Evolutionary conservation across 2,329 filamentous ascomycete genomes (phyloP), one percentile per base, ranked within the genome.

Genomic region (Fusarium irregulare): DNA sequence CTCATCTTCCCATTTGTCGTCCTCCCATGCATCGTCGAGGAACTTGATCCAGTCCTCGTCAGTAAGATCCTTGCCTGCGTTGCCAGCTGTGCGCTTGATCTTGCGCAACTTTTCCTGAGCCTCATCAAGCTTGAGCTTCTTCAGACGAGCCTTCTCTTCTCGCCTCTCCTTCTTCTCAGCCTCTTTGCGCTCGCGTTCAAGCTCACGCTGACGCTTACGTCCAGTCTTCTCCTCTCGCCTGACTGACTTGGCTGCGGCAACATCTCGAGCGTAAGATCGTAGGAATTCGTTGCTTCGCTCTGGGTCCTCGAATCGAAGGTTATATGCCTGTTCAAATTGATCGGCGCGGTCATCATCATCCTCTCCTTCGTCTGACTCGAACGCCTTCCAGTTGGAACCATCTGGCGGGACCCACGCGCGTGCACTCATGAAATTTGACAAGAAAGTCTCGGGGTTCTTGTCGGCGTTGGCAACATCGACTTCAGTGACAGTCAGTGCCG

Each of bases 401-500:
- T 88, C 88, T 12, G 87, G 87, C 1, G 92, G 89, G 9, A 95
- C 87, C 96, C 96, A 99, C 18, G 94, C 95, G 63, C 94, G 90
- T 10, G 94, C 88, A n/a, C 92, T 88, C 87, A 99, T 89, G 82
- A 97, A 99, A 79, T 98, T 97, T 57, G 93, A 95, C n/a, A 99
- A 83, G 78, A 93, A 99, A 1, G 88, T 91, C 76, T 98, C 95
- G 0, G 95, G 96, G 77, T 99, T 91, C 78, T 93, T 92, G 75
- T 97, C 92, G 40, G 96, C 94, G 62, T 88, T 87, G 49, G 89
- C 85, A 45, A 97, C 83, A 73, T 96, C 91, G 14, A 87, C 75
- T 58, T 93, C 84, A 25, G 86, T 80, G 51, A 86, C 78, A 69
- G 85, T 85, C 45, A 84, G 76, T 14, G 78, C 78, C 25, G 80